phyloP scores from a whole-genome alignment of 208 protist genomes.

The Crithidia fasciculata region DNA sequence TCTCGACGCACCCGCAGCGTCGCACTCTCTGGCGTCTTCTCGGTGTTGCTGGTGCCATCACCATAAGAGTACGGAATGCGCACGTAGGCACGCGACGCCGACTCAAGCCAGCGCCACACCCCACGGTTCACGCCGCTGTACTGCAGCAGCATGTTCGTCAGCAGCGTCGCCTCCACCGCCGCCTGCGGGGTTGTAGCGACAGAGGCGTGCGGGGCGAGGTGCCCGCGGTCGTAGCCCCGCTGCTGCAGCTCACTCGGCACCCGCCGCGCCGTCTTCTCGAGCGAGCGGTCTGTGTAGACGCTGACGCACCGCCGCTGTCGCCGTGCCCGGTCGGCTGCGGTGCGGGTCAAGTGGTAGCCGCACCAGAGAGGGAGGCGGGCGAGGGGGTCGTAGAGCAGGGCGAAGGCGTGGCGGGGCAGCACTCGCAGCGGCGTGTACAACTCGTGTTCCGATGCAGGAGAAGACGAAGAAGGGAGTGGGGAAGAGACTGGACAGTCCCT shows the following conservation, averaged over 20 bases:
- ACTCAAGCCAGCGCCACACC: conserved; percentile 63
- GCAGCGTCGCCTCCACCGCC: conserved; percentile 50
- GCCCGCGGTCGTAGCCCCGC: conserved; percentile 53
- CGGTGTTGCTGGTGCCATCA: not conserved
- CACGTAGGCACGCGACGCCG: conserved; percentile 51
- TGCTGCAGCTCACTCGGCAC: conserved; percentile 26
- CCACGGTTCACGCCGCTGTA: conserved; percentile 54
- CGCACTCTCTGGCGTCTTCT: too few relatives aligned
- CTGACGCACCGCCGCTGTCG: conserved; percentile 29
- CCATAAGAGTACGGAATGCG: conserved; percentile 1
- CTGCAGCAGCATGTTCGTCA: conserved; percentile 67
- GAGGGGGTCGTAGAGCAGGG: conserved; percentile 49
- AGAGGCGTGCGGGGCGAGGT: conserved; percentile 73
- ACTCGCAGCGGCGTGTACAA: conserved; percentile 13
- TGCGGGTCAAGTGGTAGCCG: conserved; percentile 48
- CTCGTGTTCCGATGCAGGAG: not conserved
- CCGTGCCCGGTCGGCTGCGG: conserved; percentile 23
- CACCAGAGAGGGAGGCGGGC: conserved; percentile 52
- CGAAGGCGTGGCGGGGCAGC: conserved; percentile 50
- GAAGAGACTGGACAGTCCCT: not conserved
- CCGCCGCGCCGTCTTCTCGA: conserved; percentile 30
- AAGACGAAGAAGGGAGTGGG: not conserved
- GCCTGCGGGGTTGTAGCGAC: conserved; percentile 40
- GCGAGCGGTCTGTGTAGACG: conserved; percentile 49
- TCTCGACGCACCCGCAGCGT: not conserved